Evolutionary conservation across 208 protist species (phyloP).

Genomic region (Leishmania tropica): DNA sequence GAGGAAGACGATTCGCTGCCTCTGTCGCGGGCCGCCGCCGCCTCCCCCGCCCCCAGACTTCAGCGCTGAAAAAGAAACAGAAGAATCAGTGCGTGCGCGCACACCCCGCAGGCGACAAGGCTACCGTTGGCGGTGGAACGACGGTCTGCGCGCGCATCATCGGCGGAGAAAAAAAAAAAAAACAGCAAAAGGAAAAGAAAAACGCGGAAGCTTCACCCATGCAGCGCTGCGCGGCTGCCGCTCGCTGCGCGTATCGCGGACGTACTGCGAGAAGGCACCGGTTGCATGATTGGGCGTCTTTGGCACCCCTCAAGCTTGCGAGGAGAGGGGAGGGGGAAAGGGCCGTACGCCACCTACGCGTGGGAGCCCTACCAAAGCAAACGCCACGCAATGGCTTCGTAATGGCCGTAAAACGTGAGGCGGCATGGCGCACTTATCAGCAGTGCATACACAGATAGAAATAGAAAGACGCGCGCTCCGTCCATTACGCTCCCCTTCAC

Average conservation of each 20-base stretch:
- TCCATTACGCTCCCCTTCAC: background rate
- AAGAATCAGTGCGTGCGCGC: background rate
- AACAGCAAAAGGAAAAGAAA: background rate
- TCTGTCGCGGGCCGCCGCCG: too few species aligned
- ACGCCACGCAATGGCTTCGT: background rate
- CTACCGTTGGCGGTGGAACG: background rate
- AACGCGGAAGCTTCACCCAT: too few species aligned
- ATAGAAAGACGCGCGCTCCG: background rate
- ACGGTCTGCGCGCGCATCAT: background rate
- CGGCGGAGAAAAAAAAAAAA: background rate
- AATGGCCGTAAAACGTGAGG: background rate
- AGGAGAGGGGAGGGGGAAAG: background rate
- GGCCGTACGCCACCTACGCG: background rate
- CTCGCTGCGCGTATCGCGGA: background rate
- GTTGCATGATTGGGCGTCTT: background rate
- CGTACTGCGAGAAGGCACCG: background rate
- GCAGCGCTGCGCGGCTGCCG: background rate
- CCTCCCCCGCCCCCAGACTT: background rate
- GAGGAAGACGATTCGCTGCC: background rate
- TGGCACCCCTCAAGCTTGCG: background rate
- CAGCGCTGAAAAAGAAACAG: background rate
- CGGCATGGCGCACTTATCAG: background rate
- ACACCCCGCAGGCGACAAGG: background rate
- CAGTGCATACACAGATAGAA: background rate
- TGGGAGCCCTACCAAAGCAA: background rate